Base-by-base conservation (phyloP, 2,329 filamentous ascomycete genomes). In the Trichoderma pleuroti region DNA sequence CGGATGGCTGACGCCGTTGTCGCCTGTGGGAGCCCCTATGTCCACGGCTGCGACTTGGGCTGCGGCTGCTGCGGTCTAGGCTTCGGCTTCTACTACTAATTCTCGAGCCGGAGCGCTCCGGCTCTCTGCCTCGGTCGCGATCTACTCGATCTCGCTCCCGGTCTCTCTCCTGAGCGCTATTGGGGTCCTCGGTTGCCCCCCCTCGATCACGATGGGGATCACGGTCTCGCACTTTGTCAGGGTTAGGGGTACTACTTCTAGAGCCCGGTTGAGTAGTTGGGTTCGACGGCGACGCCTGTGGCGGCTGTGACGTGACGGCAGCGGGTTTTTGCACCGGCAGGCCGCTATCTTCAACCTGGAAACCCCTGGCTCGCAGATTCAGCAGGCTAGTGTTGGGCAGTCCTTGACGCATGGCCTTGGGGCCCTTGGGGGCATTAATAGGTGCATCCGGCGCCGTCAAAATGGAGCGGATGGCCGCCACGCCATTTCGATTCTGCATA, bases 391-490 rank as follows among this genome's bases (percentile, higher is more conserved):
- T 94, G 80, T 97, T 97, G 65, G 93, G 92, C 12, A 94, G 84
- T 34, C 94, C 93, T 81, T 96, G 92, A 73, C 95, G 88, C 93
- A 98, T 97, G 21, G 96, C 96, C 81, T 96, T 94, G 61, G 96
- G 96, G 11, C 94, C 96, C 68, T 92, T 97, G 32, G 96, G 96
- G 32, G 96, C 96, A 82, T 86, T 93, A 82, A 90, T 80, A 57
- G 89, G 89, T 65, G 82, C 80, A 75, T 83, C 80, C 73, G 82
- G 80, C 71, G 75, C 77, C 67, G 80, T 72, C 71, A 77, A 69
- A 32, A 80, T 76, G 64, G 78, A 78, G 73, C 79, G 80, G 71
- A 80, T 77, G 49, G 74, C 71, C 10, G 42, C 71, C 14, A 74
- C 59, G 32, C 73, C 73, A 71, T 73, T 77, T 62, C 72, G 73